Conservation (phyloP, 2,329 filamentous ascomycete species). For the Paracoccidioides brasiliensis region DNA sequence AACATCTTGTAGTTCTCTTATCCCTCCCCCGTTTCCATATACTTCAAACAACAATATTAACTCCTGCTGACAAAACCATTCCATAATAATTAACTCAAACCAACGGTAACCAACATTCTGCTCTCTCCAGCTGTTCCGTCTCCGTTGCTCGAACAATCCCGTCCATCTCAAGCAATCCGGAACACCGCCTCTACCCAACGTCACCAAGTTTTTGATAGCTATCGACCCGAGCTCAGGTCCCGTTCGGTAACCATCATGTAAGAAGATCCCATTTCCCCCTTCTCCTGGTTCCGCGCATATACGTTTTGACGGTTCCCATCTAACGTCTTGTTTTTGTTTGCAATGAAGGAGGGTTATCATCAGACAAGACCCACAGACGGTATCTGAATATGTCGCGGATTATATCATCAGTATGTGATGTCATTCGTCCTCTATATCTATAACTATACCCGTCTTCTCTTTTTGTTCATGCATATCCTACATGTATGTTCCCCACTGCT, state of each 20-base stretch:
- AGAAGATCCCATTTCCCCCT: neutral
- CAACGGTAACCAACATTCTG: too few relatives aligned
- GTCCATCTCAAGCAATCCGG: too few relatives aligned
- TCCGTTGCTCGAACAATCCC: too few relatives aligned
- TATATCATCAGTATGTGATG: conserved; percentile 56
- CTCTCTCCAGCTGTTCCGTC: too few relatives aligned
- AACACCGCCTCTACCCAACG: neutral
- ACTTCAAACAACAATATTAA: too few relatives aligned
- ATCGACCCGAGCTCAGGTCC: neutral
- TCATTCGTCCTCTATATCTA: neutral
- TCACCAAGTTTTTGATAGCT: neutral
- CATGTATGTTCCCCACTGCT: too few relatives aligned
- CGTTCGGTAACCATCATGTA: conserved; percentile 1
- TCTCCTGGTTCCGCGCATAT: neutral
- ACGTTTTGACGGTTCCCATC: neutral
- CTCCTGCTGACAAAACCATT: too few relatives aligned
- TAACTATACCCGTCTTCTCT: neutral
- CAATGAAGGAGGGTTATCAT: conserved; percentile 65
- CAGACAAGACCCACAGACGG: conserved; percentile 54
- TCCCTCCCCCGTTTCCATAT: too few relatives aligned
- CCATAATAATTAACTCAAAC: too few relatives aligned
- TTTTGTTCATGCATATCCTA: too few relatives aligned
- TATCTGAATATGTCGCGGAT: conserved; percentile 64
- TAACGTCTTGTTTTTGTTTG: conserved; percentile 7
- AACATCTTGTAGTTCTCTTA: too few relatives aligned